phyloP scores from a whole-genome alignment of 495 filamentous ascomycete genomes.

The Chaetomium cochliodes region DNA sequence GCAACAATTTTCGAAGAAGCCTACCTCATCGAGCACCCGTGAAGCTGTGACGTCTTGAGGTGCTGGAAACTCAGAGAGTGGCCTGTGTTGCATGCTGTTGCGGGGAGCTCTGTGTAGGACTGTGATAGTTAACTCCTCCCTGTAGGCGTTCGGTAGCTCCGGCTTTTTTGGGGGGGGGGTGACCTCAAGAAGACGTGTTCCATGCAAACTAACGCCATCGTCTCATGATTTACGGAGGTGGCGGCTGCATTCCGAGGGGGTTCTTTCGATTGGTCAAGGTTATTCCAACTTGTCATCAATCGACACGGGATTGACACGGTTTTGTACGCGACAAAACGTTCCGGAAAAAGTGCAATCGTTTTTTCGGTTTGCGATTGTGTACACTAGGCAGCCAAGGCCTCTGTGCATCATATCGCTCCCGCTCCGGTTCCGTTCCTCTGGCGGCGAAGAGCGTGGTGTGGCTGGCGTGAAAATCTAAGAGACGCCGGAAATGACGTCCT shows the following conservation, averaged over 20 bases:
- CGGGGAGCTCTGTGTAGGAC: background rate
- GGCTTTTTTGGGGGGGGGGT: background rate
- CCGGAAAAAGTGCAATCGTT: background rate
- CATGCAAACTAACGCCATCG: background rate
- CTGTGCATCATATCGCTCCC: slow-evolving; percentile 8
- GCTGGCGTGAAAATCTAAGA: background rate
- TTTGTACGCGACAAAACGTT: background rate
- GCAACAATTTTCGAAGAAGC: too few relatives aligned
- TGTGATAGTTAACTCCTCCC: too few relatives aligned
- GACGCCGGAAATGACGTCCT: background rate
- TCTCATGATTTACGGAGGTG: slow-evolving; percentile 7
- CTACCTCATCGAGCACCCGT: background rate
- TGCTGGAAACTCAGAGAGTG: background rate
- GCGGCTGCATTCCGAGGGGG: background rate
- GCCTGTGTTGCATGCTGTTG: background rate
- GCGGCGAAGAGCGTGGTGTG: slow-evolving; percentile 1
- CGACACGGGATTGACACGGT: slow-evolving; percentile 5
- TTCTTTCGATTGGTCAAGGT: slow-evolving; percentile 3
- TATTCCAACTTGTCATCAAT: background rate
- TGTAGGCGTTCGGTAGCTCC: background rate
- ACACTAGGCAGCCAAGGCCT: slow-evolving; percentile 6
- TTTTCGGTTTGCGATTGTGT: background rate
- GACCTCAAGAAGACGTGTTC: slow-evolving; percentile 5
- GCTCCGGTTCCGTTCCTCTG: background rate
- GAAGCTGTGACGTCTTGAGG: background rate